These are phyloP conservation scores for Chrysoporthe puriensis DNA, from an alignment of 2,329 filamentous ascomycete genomes.

Conservation along the genomic window DNA sequence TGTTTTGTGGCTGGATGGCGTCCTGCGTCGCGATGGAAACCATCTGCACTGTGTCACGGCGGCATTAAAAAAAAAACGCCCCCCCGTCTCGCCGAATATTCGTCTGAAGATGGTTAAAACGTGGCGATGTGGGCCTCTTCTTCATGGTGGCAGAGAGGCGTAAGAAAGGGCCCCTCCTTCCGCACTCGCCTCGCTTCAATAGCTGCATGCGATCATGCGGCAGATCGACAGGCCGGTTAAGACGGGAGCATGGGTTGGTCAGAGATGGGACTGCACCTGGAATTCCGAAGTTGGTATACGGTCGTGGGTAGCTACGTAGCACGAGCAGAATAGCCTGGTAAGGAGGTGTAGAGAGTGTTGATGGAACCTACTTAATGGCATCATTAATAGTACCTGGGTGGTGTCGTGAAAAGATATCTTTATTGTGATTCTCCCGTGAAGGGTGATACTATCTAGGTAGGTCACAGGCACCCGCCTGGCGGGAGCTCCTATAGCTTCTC, in stretches of 20 bases:
- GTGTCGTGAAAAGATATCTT: background rate
- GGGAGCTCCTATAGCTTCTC: background rate
- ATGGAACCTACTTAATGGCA: background rate
- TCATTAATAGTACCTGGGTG: background rate
- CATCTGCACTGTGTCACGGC: background rate
- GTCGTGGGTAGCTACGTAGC: background rate
- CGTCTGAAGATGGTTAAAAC: background rate
- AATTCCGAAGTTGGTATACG: background rate
- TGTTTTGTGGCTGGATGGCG: background rate
- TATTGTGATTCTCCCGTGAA: background rate
- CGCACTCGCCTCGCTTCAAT: background rate
- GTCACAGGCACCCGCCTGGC: background rate
- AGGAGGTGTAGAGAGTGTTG: background rate
- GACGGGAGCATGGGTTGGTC: background rate
- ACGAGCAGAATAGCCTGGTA: background rate
- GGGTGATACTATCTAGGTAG: conserved; percentile 2
- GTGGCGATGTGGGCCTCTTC: background rate
- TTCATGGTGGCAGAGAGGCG: background rate
- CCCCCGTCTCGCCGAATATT: background rate
- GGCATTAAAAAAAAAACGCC: background rate
- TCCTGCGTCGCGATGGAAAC: background rate
- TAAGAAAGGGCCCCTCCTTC: background rate
- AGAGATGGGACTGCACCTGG: background rate
- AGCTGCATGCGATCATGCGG: background rate
- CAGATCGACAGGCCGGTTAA: background rate